phyloP scores from a whole-genome alignment of 345 rosid species.

The Corchorus olitorius region DNA sequence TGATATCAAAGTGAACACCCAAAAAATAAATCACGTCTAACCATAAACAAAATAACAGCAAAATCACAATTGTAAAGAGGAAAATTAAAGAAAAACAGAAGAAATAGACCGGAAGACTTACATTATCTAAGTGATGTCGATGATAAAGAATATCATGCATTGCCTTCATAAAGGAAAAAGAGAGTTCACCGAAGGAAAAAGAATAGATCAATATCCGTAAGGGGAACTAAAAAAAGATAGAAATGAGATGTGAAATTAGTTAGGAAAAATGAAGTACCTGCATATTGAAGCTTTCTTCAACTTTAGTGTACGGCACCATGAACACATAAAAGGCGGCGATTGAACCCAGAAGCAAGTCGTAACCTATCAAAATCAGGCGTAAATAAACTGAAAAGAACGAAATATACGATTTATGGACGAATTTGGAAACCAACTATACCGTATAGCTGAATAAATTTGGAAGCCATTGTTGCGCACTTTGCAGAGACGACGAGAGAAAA shows the following conservation, averaged over 20 bases:
- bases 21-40: not conserved
- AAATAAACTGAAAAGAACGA: not conserved
- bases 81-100: not conserved
- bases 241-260: not conserved
- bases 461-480: constrained; percentile 34
- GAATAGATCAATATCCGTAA: not conserved
- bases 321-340: constrained; percentile 79
- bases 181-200: not conserved
- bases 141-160: constrained; percentile 94
- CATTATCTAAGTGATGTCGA: constrained; percentile 62
- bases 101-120: constrained; percentile 35
- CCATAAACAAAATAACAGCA: not conserved
- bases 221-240: not conserved
- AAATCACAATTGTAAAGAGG: not conserved
- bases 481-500: not conserved
- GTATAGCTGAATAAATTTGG: constrained; percentile 43
- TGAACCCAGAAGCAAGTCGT: constrained; percentile 76
- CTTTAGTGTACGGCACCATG: constrained; percentile 84
- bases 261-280: constrained; percentile 49
- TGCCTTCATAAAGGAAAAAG: constrained; percentile 45
- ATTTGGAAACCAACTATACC: constrained; percentile 31
- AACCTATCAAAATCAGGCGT: constrained; percentile 43
- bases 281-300: constrained; percentile 96
- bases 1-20: constrained; percentile 25
- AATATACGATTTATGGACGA: not conserved